Percentiles rank a stretch among this genome's conserved stretches.
Evolutionary conservation across 345 rosid genomes (phyloP).

Genomic region (Mercurialis annua): DNA sequence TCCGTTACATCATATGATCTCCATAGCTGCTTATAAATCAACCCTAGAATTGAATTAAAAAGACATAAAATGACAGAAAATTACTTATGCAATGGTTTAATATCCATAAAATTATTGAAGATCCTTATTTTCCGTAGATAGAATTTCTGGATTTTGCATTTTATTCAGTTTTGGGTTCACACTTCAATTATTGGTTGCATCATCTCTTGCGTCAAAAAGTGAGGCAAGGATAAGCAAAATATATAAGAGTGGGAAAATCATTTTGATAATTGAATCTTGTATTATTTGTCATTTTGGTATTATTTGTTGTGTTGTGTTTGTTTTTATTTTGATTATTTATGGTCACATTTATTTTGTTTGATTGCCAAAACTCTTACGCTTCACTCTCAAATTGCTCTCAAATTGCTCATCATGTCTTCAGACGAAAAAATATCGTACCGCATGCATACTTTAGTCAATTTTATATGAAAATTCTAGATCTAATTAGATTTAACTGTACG

Average conservation of each 20-base stretch:
- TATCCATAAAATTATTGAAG: background rate
- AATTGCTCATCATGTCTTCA: too few species aligned
- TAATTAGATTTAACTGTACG: too few species aligned
- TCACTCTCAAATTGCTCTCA: too few species aligned
- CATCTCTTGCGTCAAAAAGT: conserved; percentile 10
- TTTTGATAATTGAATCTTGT: background rate
- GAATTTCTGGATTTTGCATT: background rate
- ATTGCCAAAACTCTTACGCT: background rate
- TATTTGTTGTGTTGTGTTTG: conserved; percentile 1
- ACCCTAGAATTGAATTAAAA: background rate
- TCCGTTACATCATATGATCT: too few species aligned
- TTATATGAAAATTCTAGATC: too few species aligned
- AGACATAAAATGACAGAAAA: background rate
- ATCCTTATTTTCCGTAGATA: background rate
- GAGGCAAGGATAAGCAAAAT: background rate
- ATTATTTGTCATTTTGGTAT: background rate
- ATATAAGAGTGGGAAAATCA: too few species aligned
- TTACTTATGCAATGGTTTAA: background rate
- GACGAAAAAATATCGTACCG: too few species aligned
- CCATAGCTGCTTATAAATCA: background rate
- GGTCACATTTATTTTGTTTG: background rate
- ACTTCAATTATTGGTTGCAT: background rate
- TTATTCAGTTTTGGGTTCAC: background rate
- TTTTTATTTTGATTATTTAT: background rate
- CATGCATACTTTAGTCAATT: too few species aligned